These are phyloP conservation scores for Nigrospora sphaerica DNA, from an alignment of 2,329 filamentous ascomycete genomes.

Conservation along the genomic window DNA sequence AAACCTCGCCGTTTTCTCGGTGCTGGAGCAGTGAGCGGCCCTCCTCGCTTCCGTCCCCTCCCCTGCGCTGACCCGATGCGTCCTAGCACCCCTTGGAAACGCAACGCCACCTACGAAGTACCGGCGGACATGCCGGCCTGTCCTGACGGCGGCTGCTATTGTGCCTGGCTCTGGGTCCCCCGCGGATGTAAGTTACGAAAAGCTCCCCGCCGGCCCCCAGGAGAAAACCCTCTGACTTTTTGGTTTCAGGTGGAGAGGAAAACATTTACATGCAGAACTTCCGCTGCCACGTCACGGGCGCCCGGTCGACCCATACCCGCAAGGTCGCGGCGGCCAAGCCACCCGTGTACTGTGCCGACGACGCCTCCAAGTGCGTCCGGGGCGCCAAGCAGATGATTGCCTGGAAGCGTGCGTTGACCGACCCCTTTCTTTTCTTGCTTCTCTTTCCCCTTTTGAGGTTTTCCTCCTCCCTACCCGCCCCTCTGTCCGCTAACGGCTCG, in stretches of 20 bases:
- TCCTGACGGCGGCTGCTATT: no score
- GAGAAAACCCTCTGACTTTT: no score
- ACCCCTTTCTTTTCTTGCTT: background rate
- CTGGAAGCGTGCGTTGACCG: conserved; percentile 29
- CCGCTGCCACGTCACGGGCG: conserved; percentile 38
- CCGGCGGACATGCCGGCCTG: no score
- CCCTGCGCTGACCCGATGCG: background rate
- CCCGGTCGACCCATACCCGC: conserved; percentile 26
- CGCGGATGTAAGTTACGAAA: no score
- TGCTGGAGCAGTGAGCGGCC: conserved; percentile 30
- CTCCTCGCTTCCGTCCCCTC: no score
- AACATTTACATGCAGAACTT: conserved; percentile 38
- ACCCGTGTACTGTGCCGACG: conserved; percentile 33
- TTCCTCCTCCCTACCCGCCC: no score
- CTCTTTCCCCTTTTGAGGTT: no score
- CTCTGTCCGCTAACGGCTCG: background rate
- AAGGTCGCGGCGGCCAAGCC: conserved; percentile 30
- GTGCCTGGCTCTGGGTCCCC: no score
- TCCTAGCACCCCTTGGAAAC: conserved; percentile 11
- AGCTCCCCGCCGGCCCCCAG: no score
- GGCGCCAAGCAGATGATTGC: conserved; percentile 45
- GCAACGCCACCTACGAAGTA: background rate
- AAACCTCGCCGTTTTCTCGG: conserved; percentile 43
- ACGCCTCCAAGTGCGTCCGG: conserved; percentile 31
- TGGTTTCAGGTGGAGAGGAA: conserved; percentile 1